Conservation (phyloP, 2,329 filamentous ascomycete species). For the Juglanconis sp. region DNA sequence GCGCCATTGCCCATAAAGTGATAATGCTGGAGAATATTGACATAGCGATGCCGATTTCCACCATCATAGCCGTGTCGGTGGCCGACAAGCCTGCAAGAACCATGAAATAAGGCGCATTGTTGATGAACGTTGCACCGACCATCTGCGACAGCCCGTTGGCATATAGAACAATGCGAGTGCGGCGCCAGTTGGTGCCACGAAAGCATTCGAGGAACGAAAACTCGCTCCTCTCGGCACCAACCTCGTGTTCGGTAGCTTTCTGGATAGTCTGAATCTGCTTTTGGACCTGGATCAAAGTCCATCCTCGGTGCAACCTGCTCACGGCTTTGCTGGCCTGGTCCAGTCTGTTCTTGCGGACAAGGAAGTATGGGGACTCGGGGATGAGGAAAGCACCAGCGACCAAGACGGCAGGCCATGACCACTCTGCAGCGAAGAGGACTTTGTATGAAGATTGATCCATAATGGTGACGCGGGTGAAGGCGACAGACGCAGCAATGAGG, state of each 20-base stretch:
- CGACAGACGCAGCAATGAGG: slow-evolving; percentile 7
- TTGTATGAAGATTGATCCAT: slow-evolving; percentile 10
- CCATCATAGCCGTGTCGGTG: slow-evolving; percentile 3
- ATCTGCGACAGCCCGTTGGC: slow-evolving; percentile 7
- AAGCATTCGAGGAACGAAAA: slow-evolving; percentile 2
- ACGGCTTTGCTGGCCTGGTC: background rate
- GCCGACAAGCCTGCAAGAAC: slow-evolving; percentile 2
- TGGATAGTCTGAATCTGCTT: background rate
- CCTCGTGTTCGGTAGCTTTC: background rate
- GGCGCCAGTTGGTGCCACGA: slow-evolving; percentile 2
- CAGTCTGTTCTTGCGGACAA: slow-evolving; percentile 36
- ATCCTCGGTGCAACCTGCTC: background rate
- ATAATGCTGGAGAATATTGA: slow-evolving; percentile 3
- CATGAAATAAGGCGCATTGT: slow-evolving; percentile 9
- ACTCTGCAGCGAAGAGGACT: slow-evolving; percentile 4
- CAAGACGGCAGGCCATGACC: slow-evolving; percentile 1
- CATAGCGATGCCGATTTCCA: slow-evolving; percentile 9
- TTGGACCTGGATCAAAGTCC: slow-evolving; percentile 1
- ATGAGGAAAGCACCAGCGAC: slow-evolving; percentile 19
- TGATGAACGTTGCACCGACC: slow-evolving; percentile 8
- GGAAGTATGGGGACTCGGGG: slow-evolving; percentile 41
- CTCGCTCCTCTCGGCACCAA: background rate
- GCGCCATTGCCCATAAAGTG: slow-evolving; percentile 7
- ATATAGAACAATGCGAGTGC: slow-evolving; percentile 6
- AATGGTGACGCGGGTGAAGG: slow-evolving; percentile 3